Base-by-base conservation (phyloP, 768 basidiomycete species). In the Kwoniella dendrophila region DNA sequence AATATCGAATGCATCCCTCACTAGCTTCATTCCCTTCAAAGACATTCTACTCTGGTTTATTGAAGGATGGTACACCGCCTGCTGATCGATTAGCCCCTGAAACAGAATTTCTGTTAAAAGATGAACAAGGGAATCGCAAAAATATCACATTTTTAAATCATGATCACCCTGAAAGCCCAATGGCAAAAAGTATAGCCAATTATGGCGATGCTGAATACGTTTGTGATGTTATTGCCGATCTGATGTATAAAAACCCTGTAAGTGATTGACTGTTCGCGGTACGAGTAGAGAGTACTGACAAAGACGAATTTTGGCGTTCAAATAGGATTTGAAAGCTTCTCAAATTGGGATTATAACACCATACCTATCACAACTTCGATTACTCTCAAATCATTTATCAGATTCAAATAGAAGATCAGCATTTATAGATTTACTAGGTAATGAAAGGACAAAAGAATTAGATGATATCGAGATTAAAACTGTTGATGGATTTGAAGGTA, bases 311-410 rank as follows among this genome's bases (percentile, higher is more conserved):
- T 8, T 36, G 34, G 34, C 30, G 20, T 6, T 24, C 1, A 7
- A 2, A 26, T 50, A 82, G 89, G 76, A 83, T 45, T 82, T 93
- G 53, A 78, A 76, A 64, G 90, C 90, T 18, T 79, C 81, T 40
- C 88, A 94, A 72, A 92, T 97, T 70, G 93, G 94, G 1, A 85
- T 97, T 68, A 95, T 97, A 65, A 88, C 93, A 1, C 92, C 94
- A 2, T 97, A 97, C 75, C 85, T 84, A 12, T 91, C 91, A 0
- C 93, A 97, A 73, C 89, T 94, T 48, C 84, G 85, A 16, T 82
- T 89, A 32, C 80, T 96, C 20, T 85, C 82, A n/a, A 85, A 87
- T 18, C 78, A 89, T 20, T 82, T 92, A 69, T 85, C 83, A 66
- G 62, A 70, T 30, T 32, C 50, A 2, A 48, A 34, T 62, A 84